Base-by-base conservation (phyloP, 768 basidiomycete genomes). In the Amanita rimosa region DNA sequence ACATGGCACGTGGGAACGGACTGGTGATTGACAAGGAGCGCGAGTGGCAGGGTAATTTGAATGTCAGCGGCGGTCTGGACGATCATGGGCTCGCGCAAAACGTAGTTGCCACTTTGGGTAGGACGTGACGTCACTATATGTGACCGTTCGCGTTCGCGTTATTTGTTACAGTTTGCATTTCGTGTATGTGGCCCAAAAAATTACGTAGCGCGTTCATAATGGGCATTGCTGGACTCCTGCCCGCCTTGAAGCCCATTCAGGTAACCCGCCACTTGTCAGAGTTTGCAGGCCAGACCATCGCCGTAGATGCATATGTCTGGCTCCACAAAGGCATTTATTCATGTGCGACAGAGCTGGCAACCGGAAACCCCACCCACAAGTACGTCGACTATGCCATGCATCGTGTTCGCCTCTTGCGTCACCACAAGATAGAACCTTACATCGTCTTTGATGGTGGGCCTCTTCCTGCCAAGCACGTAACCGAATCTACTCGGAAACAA, bases 321-420 rank as follows among this genome's bases (percentile, higher is more conserved):
- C 69, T 94, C 34, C 90, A 93, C 59, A 78, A 83, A 57, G 95
- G 93, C 6, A 79, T 88, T 6, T 92, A 87, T 61, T 73, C 85
- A 0, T 99, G 96, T 67, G 86, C 95, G 40, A 78, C 85, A 9
- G 92, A 97, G 53, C 65, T 99, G 38, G 93, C 91, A 9, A 87
- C 81, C 0, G 92, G 92, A 13, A 84, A 80, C 62, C 67, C 64
- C 48, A 95, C 94, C 0, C 79, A 76, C 50, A 94, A 83, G 93
- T 97, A 96, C 72, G 91, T 98, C 51, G 84, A 95, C 62, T 99
- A 95, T 67, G 85, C 85, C 34, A 95, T 98, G 92, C 81, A 90
- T 55, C 81, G 86, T 27, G 81, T 98, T 38, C 78, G 92, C 24
- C 76, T 98, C 47, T 67, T 99, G 44, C 78, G 80, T 52, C 82